Evolutionary conservation across 73 alveolate species (phyloP), one percentile per base, ranked within the genome.

Genomic region (Diophrys sp.): DNA sequence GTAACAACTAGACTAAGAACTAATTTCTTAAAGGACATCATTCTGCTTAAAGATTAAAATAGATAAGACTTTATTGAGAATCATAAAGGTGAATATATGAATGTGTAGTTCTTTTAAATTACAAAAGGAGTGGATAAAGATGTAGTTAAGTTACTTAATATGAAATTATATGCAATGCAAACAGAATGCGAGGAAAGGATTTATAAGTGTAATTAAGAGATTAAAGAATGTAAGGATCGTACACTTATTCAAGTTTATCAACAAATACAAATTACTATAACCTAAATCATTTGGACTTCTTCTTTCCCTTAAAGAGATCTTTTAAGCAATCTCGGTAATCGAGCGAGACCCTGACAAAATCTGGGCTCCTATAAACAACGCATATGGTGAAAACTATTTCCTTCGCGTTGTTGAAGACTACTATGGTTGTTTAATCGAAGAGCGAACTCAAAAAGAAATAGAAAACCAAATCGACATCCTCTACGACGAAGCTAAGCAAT

Each of bases 51-150:
- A 29, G 75, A 68, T 28, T 26, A 26, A 11, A 31, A 31, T 68
- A 23, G 54, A 5, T 24, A 14, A 18, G 34, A 18, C 24, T 68
- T 14, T 11, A 62, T 25, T 62, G 5, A 26, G 54, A 55, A 68
- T n/a, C 55, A 26, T 2, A 68, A 68, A 28, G 75, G 31, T 25
- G 75, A 68, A 25, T 68, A 68, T 28, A n/a, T 68, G 5, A 68
- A 68, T 25, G 75, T 68, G 56, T 55, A 68, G 2, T 68, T 23
- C 75, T 68, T 68, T 28, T 5, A 68, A 68, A 31, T 68, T 2
- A 68, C 75, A 28, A 55, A 68, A 29, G 75, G 75, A 2, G 2
- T 68, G 34, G 54, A 31, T 25, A 2, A 68, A 29, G 75, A 68
- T 5, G 54, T 68, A 2, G 75, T 68, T 18, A 31, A 68, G 2